phyloP scores from a whole-genome alignment of 805 yeast genomes.

The Maudiozyma saulgeensis region DNA sequence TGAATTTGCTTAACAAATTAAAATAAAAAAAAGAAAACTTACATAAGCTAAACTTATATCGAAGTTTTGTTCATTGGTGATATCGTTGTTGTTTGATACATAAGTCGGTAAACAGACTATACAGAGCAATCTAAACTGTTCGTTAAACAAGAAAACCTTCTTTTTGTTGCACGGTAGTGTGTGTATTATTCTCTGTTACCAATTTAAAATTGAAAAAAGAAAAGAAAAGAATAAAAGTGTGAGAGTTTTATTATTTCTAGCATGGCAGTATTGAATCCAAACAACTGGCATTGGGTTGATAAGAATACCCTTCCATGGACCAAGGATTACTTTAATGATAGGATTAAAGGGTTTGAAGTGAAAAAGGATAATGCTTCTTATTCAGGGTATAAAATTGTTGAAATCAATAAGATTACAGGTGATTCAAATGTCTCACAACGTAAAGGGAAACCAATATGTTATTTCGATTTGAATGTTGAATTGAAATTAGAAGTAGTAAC shows the following conservation, averaged over 20 bases:
- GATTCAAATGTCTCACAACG: slow-evolving; percentile 80
- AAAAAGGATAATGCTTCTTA: slow-evolving; percentile 13
- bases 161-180: no score
- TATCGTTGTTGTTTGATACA: no score
- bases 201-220: no score
- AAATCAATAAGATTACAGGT: slow-evolving; percentile 44
- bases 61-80: background rate
- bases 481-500: slow-evolving; percentile 35
- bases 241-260: background rate
- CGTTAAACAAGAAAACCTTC: no score
- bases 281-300: slow-evolving; percentile 73
- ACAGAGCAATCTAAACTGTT: no score
- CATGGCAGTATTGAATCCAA: slow-evolving; percentile 65
- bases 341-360: slow-evolving; percentile 23
- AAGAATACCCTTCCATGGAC: slow-evolving; percentile 61
- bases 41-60: background rate
- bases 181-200: no score
- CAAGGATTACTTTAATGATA: slow-evolving; percentile 37
- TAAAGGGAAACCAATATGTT: slow-evolving; percentile 71
- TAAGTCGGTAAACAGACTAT: no score
- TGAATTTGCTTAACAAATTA: background rate
- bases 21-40: background rate
- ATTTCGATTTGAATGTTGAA: slow-evolving; percentile 53
- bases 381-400: slow-evolving; percentile 25
- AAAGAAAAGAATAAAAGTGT: no score